Percentiles rank a stretch among this genome's conserved stretches.
Conservation (phyloP, 768 basidiomycete genomes). For the Leccinellum luteum region DNA sequence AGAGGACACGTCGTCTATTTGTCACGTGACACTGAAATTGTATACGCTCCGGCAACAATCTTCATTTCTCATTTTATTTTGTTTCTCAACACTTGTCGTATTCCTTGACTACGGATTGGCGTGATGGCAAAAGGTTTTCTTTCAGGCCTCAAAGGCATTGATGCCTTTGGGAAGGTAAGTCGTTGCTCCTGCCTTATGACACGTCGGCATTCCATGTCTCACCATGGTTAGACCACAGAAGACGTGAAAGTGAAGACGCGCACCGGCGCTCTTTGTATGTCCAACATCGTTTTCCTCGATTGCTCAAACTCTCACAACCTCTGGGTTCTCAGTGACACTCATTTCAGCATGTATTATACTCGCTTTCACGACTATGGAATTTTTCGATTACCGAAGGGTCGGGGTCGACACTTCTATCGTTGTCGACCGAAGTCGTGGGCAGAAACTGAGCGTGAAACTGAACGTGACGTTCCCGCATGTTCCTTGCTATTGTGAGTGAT, state of each 20-base stretch:
- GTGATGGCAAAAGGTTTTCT: conserved; percentile 79
- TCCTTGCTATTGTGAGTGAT: conserved; percentile 88
- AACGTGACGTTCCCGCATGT: conserved; percentile 96
- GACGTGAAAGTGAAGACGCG: conserved; percentile 99
- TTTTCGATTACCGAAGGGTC: conserved; percentile 89
- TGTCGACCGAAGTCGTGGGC: conserved; percentile 93
- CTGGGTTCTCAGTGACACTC: conserved; percentile 68
- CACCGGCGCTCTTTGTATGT: conserved; percentile 84
- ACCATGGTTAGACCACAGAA: conserved; percentile 77
- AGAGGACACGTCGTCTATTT: conserved; percentile 24
- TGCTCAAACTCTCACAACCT: conserved; percentile 10
- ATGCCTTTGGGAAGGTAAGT: conserved; percentile 97
- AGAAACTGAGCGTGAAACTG: conserved; percentile 87
- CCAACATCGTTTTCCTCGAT: background rate
- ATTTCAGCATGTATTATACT: conserved; percentile 90
- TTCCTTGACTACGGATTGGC: conserved; percentile 21
- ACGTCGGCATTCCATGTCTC: conserved; percentile 9
- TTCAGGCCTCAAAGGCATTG: conserved; percentile 81
- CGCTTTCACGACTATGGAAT: conserved; percentile 89
- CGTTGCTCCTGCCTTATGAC: background rate
- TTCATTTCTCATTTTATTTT: conserved; percentile 6
- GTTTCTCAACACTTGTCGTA: conserved; percentile 8
- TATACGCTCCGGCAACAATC: background rate
- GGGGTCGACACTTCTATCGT: conserved; percentile 87
- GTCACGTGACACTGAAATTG: conserved; percentile 24